A percentile compares a stretch with the other conserved stretches of the same genome.
Evolutionary conservation across 225 moss, liverwort and hornwort genomes (phyloP).

Genomic region (Asterella californica): DNA sequence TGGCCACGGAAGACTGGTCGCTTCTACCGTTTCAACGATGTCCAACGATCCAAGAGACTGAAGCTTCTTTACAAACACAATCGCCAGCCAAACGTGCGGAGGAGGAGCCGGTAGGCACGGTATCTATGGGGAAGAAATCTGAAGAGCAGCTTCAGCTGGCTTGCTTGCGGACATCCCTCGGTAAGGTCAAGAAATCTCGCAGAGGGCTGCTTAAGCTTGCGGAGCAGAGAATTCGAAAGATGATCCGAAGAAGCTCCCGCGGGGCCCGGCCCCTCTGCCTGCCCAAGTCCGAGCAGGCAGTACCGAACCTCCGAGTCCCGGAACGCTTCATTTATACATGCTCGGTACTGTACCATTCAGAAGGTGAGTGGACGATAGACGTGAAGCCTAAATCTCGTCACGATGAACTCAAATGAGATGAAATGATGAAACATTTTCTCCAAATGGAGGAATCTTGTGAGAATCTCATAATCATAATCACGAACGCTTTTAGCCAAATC

Average conservation of each 20-base stretch:
- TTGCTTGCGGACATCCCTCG: too few relatives aligned
- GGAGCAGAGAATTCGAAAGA: background rate
- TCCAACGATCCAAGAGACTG: too few relatives aligned
- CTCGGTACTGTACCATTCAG: too few relatives aligned
- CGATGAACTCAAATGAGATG: background rate
- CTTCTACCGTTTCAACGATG: too few relatives aligned
- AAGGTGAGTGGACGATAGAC: background rate
- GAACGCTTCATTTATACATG: constrained; percentile 5
- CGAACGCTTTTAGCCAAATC: background rate
- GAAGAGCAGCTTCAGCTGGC: too few relatives aligned
- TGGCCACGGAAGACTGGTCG: background rate
- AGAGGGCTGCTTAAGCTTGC: too few relatives aligned
- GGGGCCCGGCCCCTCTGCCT: background rate
- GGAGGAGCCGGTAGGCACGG: too few relatives aligned
- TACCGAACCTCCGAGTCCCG: background rate
- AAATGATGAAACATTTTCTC: background rate
- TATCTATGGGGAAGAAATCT: too few relatives aligned
- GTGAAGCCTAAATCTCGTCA: background rate
- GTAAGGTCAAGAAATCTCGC: too few relatives aligned
- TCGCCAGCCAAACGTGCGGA: too few relatives aligned
- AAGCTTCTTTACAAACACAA: background rate
- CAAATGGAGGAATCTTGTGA: background rate
- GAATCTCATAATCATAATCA: background rate
- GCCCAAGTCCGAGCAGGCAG: background rate
- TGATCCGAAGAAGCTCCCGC: background rate